Conservation (phyloP, 805 yeast genomes). For the Tetrapisispora namnaoensis region DNA sequence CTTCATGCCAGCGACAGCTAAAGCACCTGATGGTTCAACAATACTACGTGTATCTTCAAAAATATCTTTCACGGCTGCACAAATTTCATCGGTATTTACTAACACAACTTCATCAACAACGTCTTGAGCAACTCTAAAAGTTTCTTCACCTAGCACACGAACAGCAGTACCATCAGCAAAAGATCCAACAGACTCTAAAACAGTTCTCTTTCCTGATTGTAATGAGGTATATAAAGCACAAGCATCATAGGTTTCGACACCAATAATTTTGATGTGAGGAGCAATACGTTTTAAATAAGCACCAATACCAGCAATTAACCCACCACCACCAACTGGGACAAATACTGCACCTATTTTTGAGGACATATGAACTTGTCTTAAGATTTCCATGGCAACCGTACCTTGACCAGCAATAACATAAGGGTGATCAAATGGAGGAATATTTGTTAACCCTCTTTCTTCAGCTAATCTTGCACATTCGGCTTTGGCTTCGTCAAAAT, state of each 20-base stretch:
- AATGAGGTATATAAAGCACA: slow-evolving; percentile 79
- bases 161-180: slow-evolving; percentile 99
- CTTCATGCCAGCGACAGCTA: slow-evolving; percentile 90
- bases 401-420: slow-evolving; percentile 99
- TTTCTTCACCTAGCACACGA: slow-evolving; percentile 78
- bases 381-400: slow-evolving; percentile 85
- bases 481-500: slow-evolving; percentile 87
- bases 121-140: slow-evolving; percentile 68
- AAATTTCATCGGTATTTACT: slow-evolving; percentile 86
- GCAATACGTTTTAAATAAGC: slow-evolving; percentile 88
- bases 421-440: slow-evolving; percentile 99
- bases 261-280: slow-evolving; percentile 93
- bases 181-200: slow-evolving; percentile 70
- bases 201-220: slow-evolving; percentile 42
- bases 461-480: slow-evolving; percentile 70
- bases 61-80: slow-evolving; percentile 94
- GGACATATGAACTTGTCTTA: slow-evolving; percentile 64
- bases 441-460: slow-evolving; percentile 68
- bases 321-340: slow-evolving; percentile 96
- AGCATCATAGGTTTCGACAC: slow-evolving; percentile 94
- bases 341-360: slow-evolving; percentile 77
- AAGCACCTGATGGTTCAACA: slow-evolving; percentile 95
- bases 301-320: slow-evolving; percentile 83
- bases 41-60: slow-evolving; percentile 92
- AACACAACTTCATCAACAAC: slow-evolving; percentile 82